These are phyloP conservation scores for Tolypocladium ovalisporum DNA, from an alignment of 2,329 filamentous ascomycete species.

Conservation along the genomic window DNA sequence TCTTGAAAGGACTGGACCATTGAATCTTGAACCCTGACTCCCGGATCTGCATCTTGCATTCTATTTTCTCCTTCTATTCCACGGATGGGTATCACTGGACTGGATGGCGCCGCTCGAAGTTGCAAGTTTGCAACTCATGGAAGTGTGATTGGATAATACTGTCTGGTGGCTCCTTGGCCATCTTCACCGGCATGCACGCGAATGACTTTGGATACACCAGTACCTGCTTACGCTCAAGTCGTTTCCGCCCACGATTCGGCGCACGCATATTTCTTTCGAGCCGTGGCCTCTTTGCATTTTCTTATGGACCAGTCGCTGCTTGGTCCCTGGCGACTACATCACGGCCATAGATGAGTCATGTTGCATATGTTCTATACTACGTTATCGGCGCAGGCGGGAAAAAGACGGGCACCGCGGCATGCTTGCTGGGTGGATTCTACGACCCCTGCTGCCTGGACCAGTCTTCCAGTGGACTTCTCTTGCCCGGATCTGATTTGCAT, in stretches of 20 bases:
- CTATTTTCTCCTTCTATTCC: conserved; percentile 10
- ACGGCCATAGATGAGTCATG: conserved; percentile 20
- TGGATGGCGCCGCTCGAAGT: conserved; percentile 13
- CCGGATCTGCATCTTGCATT: conserved; percentile 15
- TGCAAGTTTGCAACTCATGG: conserved; percentile 18
- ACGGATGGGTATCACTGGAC: conserved; percentile 12
- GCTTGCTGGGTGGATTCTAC: conserved; percentile 9
- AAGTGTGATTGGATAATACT: conserved; percentile 15
- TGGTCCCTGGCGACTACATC: conserved; percentile 12
- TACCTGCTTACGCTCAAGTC: conserved; percentile 1
- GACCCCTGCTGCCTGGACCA: conserved; percentile 23
- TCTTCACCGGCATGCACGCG: conserved; percentile 8
- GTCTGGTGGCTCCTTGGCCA: conserved; percentile 9
- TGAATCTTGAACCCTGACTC: conserved; percentile 13
- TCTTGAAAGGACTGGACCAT: conserved; percentile 16
- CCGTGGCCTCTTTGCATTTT: conserved; percentile 6
- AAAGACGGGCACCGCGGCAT: conserved; percentile 12
- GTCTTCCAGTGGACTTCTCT: conserved; percentile 16
- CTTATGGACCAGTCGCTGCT: conserved; percentile 12
- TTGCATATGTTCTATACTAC: conserved; percentile 18
- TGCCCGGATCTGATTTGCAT: conserved; percentile 9
- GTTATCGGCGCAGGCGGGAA: conserved; percentile 18
- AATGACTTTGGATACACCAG: conserved; percentile 2
- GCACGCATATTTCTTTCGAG: conserved; percentile 2
- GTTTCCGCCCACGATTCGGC: not conserved